These are phyloP conservation scores for Postia placenta DNA, from an alignment of 768 basidiomycete genomes.

Conservation along the genomic window DNA sequence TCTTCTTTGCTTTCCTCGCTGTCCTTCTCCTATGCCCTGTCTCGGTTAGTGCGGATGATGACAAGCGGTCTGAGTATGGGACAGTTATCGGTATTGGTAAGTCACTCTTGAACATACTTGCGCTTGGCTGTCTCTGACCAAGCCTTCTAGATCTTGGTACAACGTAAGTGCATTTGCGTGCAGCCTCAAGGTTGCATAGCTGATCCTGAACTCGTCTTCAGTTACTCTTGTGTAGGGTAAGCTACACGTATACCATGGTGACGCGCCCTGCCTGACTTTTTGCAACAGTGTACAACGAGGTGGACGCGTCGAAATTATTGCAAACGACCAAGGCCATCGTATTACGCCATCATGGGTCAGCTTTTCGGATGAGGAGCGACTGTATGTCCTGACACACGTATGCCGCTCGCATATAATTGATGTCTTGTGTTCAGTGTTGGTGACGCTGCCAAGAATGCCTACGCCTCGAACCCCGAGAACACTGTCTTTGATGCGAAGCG, in stretches of 20 bases:
- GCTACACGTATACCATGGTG: conserved; percentile 22
- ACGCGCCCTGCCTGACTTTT: background rate
- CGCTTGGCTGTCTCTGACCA: conserved; percentile 7
- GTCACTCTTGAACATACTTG: conserved; percentile 28
- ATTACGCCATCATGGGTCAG: conserved; percentile 61
- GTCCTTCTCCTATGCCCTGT: conserved; percentile 67
- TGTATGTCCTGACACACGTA: conserved; percentile 31
- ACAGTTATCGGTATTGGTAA: conserved; percentile 90
- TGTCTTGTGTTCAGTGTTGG: conserved; percentile 63
- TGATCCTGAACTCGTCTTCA: conserved; percentile 25
- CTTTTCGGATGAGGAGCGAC: conserved; percentile 54
- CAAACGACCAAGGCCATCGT: conserved; percentile 52
- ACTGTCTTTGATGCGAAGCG: conserved; percentile 97
- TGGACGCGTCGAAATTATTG: conserved; percentile 43
- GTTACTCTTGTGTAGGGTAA: conserved; percentile 95
- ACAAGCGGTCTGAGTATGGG: conserved; percentile 70
- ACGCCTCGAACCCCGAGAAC: conserved; percentile 85
- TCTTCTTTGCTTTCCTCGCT: conserved; percentile 48
- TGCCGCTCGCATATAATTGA: background rate
- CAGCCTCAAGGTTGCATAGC: background rate
- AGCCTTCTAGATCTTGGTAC: conserved; percentile 75
- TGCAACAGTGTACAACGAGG: conserved; percentile 27
- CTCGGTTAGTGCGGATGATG: conserved; percentile 52
- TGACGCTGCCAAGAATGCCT: conserved; percentile 95
- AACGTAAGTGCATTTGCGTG: conserved; percentile 38